Evolutionary conservation across 2,329 filamentous ascomycete genomes (phyloP).

Genomic region (Xylaria multiplex): DNA sequence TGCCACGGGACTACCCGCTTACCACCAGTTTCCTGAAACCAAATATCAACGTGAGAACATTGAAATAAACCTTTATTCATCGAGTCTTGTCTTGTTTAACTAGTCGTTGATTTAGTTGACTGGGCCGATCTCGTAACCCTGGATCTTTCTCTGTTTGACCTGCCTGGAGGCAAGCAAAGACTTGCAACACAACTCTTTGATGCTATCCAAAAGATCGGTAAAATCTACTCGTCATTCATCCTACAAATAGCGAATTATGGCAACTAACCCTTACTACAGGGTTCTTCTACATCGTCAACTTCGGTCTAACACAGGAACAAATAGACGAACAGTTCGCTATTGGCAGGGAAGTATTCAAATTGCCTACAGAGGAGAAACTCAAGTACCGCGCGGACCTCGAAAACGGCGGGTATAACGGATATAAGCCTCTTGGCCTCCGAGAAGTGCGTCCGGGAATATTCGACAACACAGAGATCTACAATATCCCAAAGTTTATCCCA

Average conservation of each 20-base stretch:
- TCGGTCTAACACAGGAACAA: conserved; percentile 68
- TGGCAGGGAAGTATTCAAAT: conserved; percentile 66
- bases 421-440: conserved; percentile 57
- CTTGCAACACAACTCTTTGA: conserved; percentile 65
- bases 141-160: conserved; percentile 64
- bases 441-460: conserved; percentile 49
- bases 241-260: no score
- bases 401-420: conserved; percentile 67
- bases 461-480: conserved; percentile 55
- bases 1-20: conserved; percentile 43
- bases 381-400: conserved; percentile 63
- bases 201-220: conserved; percentile 58
- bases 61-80: background rate
- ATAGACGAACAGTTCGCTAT: conserved; percentile 70
- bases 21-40: conserved; percentile 51
- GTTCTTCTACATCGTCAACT: conserved; percentile 73
- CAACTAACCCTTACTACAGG: conserved; percentile 47
- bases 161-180: conserved; percentile 63
- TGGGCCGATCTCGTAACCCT: conserved; percentile 69
- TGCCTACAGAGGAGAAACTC: conserved; percentile 67
- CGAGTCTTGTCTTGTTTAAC: background rate
- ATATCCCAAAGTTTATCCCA: conserved; percentile 55
- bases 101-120: conserved; percentile 45
- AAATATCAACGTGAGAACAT: conserved; percentile 48
- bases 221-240: background rate